Conservation (phyloP, 2,329 filamentous ascomycete species). For the Aspergillus pseudonomiae region DNA sequence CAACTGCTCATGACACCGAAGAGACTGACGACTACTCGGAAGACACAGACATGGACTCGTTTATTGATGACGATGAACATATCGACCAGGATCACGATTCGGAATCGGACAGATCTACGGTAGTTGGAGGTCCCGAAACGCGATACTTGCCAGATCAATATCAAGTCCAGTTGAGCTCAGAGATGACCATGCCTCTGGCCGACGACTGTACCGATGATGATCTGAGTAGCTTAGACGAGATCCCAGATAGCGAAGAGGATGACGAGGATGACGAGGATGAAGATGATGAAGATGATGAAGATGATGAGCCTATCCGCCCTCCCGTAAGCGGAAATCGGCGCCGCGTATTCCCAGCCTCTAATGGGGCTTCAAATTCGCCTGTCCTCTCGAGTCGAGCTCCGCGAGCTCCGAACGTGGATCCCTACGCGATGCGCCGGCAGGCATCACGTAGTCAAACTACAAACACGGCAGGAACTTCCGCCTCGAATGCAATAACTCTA, state of each 20-base stretch:
- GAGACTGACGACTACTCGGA: conserved; percentile 32
- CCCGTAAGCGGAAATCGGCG: conserved; percentile 20
- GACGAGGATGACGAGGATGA: conserved; percentile 22
- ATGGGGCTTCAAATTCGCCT: conserved; percentile 16
- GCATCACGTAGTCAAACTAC: not conserved
- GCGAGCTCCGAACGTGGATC: not conserved
- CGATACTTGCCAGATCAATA: conserved; percentile 15
- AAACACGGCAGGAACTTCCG: conserved; percentile 22
- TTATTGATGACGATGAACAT: conserved; percentile 37
- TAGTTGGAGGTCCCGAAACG: conserved; percentile 30
- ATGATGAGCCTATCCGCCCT: conserved; percentile 27
- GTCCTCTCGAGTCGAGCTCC: not conserved
- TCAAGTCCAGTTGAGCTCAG: conserved; percentile 22
- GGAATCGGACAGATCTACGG: conserved; percentile 37
- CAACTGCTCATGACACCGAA: conserved; percentile 17
- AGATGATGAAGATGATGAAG: conserved; percentile 26
- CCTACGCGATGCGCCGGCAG: not conserved
- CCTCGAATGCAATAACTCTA: conserved; percentile 27
- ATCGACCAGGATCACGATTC: conserved; percentile 24
- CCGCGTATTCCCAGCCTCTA: conserved; percentile 14
- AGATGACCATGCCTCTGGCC: conserved; percentile 17
- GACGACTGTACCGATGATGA: conserved; percentile 5
- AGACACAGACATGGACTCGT: conserved; percentile 39
- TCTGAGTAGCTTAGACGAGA: conserved; percentile 6
- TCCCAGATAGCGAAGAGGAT: conserved; percentile 18